These are phyloP conservation scores for Quercus suber DNA, from an alignment of 306 rosid genomes.

Conservation along the genomic window DNA sequence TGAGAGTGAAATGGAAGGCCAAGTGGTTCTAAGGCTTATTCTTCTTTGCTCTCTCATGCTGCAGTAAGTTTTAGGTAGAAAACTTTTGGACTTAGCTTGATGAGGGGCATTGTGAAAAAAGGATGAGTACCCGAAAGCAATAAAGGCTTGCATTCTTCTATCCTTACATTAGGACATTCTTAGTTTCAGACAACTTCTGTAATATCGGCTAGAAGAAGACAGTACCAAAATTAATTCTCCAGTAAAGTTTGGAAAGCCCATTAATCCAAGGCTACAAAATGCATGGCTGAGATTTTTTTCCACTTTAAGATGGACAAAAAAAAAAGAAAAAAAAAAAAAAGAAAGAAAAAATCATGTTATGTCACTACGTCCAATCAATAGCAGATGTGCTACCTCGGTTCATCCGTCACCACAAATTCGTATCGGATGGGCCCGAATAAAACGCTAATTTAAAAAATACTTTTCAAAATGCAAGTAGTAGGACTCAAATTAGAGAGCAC, in stretches of 20 bases:
- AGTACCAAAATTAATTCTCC: background rate
- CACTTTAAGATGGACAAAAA: background rate
- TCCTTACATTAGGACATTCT: background rate
- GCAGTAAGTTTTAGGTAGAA: constrained; percentile 31
- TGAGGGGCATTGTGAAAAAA: constrained; percentile 22
- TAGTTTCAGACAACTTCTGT: background rate
- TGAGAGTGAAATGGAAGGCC: constrained; percentile 53
- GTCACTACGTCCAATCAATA: background rate
- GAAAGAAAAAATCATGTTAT: background rate
- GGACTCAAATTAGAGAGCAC: no score
- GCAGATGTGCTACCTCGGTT: no score
- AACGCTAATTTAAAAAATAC: accelerated
- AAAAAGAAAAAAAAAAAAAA: background rate
- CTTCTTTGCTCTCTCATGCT: constrained; percentile 27
- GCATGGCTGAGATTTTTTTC: background rate
- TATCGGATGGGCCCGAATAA: no score
- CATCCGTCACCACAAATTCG: no score
- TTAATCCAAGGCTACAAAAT: background rate
- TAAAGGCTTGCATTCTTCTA: constrained; percentile 41
- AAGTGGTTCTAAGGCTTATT: constrained; percentile 35
- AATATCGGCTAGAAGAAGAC: background rate
- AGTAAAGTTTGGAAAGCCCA: background rate
- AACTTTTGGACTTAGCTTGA: constrained; percentile 3
- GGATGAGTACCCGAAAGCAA: constrained; percentile 32
- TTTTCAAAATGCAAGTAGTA: no score